Evolutionary conservation across 2,329 filamentous ascomycete genomes (phyloP).

Genomic region (Fusarium protoensiforme): DNA sequence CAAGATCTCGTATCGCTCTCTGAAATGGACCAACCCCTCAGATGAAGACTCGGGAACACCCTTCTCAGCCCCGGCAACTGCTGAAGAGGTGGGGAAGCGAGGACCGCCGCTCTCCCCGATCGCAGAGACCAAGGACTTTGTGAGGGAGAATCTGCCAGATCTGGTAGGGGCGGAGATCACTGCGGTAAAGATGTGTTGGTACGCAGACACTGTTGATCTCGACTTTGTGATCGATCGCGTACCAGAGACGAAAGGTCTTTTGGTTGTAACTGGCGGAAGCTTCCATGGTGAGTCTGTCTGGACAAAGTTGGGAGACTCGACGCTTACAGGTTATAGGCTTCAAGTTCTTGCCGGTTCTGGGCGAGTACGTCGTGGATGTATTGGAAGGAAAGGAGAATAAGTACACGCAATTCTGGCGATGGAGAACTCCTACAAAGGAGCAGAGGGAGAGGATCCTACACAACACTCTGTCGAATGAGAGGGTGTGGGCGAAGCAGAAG

Average conservation of each 20-base stretch:
- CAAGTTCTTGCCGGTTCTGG: neutral
- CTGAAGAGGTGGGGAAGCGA: neutral
- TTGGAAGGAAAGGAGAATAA: constrained; percentile 3
- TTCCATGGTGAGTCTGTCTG: constrained; percentile 4
- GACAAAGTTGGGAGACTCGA: neutral
- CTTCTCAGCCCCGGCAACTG: neutral
- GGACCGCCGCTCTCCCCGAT: neutral
- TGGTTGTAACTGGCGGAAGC: constrained; percentile 1
- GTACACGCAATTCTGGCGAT: neutral
- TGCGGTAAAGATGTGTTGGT: neutral
- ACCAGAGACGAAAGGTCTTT: neutral
- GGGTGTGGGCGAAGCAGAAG: neutral
- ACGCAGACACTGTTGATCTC: constrained; percentile 7
- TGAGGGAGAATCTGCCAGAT: neutral
- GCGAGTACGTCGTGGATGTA: neutral
- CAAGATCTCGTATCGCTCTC: neutral
- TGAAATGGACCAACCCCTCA: neutral
- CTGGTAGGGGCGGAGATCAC: constrained; percentile 11
- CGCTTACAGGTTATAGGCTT: neutral
- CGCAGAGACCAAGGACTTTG: neutral
- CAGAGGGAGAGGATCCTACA: neutral
- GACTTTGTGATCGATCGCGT: neutral
- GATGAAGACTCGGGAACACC: neutral
- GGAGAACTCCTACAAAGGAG: neutral
- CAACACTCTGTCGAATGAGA: neutral